Conservation (phyloP, 805 yeast species). For the Lipomyces chichibuensis region DNA sequence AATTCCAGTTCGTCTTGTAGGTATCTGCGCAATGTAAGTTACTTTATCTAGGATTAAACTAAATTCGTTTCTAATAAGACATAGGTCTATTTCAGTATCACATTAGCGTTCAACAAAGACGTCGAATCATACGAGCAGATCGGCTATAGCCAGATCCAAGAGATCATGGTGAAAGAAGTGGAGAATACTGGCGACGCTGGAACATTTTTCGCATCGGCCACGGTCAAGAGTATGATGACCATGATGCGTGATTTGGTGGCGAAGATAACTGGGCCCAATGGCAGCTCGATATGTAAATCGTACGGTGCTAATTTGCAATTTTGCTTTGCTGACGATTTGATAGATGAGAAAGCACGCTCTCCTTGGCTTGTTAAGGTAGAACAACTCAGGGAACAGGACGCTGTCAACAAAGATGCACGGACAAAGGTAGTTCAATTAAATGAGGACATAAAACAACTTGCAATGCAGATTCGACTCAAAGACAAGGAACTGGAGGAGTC, state of each 20-base stretch:
- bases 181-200: neutral
- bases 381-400: slow-evolving; percentile 25
- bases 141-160: slow-evolving; percentile 15
- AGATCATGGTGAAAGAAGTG: slow-evolving; percentile 14
- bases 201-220: slow-evolving; percentile 9
- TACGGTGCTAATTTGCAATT: neutral
- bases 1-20: neutral
- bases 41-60: neutral
- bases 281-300: neutral
- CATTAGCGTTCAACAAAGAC: neutral
- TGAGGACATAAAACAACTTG: slow-evolving; percentile 32
- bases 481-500: slow-evolving; percentile 40
- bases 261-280: neutral
- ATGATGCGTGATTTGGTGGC: slow-evolving; percentile 8
- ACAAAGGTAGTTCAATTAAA: slow-evolving; percentile 32
- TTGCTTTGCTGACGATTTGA: neutral
- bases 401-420: slow-evolving; percentile 19
- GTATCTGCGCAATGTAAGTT: slow-evolving; percentile 9
- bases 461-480: slow-evolving; percentile 31
- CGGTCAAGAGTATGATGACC: neutral
- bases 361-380: slow-evolving; percentile 39
- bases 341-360: slow-evolving; percentile 9
- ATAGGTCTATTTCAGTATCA: slow-evolving; percentile 4
- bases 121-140: slow-evolving; percentile 6
- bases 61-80: neutral